Conservation (phyloP, 257 asterid genomes). For the Verbascum thapsus region DNA sequence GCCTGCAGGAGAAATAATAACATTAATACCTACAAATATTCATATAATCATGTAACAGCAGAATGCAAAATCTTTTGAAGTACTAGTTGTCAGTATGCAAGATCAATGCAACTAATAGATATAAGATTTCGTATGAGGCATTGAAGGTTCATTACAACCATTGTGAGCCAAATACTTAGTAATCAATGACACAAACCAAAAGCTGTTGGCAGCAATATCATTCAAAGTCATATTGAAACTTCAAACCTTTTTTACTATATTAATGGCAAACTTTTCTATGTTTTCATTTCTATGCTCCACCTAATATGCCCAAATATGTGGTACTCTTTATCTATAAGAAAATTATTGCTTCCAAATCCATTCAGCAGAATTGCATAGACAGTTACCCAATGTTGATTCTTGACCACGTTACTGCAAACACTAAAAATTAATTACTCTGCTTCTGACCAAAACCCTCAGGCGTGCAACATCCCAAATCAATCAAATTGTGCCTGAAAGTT, state of each 20-base stretch:
- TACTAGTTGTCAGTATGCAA: neutral
- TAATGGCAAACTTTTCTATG: neutral
- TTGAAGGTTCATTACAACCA: neutral
- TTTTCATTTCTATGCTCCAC: neutral
- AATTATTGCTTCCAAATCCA: neutral
- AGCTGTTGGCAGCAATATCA: neutral
- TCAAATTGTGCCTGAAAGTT: neutral
- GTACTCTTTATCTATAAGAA: neutral
- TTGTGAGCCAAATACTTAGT: neutral
- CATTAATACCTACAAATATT: slow-evolving; percentile 17
- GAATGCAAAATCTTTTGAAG: neutral
- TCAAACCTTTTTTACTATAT: neutral
- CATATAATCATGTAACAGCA: neutral
- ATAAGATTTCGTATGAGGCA: neutral
- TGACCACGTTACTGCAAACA: too few species aligned
- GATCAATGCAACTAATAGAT: neutral
- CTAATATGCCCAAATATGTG: neutral
- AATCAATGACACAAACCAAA: neutral
- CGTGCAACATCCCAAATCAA: neutral
- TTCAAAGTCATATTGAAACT: neutral
- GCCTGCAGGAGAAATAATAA: slow-evolving; percentile 50
- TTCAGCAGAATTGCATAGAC: too few species aligned
- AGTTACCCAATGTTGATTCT: too few species aligned
- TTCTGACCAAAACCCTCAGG: neutral
- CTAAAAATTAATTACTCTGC: neutral